Base-by-base conservation (phyloP, 2,329 filamentous ascomycete genomes). In the Colletotrichum gigasporum region DNA sequence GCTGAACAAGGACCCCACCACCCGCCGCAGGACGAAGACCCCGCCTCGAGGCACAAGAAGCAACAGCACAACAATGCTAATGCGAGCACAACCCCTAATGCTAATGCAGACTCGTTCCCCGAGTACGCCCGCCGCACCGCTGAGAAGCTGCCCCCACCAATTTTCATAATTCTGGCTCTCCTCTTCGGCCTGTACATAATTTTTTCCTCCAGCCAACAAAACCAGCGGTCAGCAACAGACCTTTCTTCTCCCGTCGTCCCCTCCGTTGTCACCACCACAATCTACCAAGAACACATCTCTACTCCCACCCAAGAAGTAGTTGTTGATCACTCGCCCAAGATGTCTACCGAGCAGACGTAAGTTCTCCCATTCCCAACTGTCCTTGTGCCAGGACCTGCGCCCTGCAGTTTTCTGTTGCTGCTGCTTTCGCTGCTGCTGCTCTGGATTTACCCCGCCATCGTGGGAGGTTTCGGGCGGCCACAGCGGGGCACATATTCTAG, bases 291-390 rank as follows among this genome's bases (percentile, higher is more conserved):
- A 68, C 69, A 68, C 70, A 64, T 50, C 51, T 45, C 62, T 48
- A 44, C 51, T 60, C 35, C 37, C 35, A 60, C 45, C 47, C n/a
- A n/a, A n/a, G 41, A 63, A 52, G 20, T 72, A 75, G 63, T 63
- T 45, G 56, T 65, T 65, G 62, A 65, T 52, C 18, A 32, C 37
- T 70, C 74, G 71, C 75, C 69, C 83, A 89, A 78, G 78, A 91
- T 91, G 89, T 87, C 92, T 84, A 84, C 81, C 82, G 93, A 96
- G 85, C 92, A 95, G 87, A 97, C 94, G 93, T 97, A 84, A 82
- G 91, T 84, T 41, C 55, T 47, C 45, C 66, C 62, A 65, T 52
- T 66, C 68, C 65, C 64, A 67, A 65, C 65, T 60, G 60, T 68
- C 39, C 24, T 22, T 22, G 32, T 8, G 58, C 35, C 12, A 37